Base-by-base conservation (phyloP, 139 green algal species). In the Monoraphidium neglectum region DNA sequence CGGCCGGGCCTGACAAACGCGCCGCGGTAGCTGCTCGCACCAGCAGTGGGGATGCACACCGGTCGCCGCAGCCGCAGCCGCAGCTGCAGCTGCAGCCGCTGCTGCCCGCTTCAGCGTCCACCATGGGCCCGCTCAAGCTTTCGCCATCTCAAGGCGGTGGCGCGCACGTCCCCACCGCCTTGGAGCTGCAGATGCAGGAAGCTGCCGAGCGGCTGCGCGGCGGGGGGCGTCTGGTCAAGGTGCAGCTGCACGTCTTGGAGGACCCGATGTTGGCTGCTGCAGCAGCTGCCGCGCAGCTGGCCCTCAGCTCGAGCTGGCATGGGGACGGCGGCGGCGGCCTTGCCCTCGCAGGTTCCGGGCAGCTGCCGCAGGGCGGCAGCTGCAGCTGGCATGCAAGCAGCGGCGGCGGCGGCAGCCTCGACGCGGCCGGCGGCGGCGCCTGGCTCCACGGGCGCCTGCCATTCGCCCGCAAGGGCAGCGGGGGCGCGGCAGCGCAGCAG, bases 151-250 rank as follows among this genome's bases (percentile, higher is more conserved):
- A n/a, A n/a, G n/a, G n/a, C n/a, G n/a, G n/a, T n/a, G 51, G 36
- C 51, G 69, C 8, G 54, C 64, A n/a, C 49, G 32, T 1, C 67
- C 57, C 6, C 72, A 63, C 0, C 64, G 54, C 15, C 18, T 12
- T 69, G 33, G 38, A 46, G 49, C 82, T 69, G 56, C 76, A 77
- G 18, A 81, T 94, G 62, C 77, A 88, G 30, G 53, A 68, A 5
- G 87, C 88, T 4, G 56, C 92, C 68, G 90, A 82, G 1, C 87
- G 81, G 5, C 77, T 95, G 57, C 70, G 87, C 16, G 93, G 92
- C 0, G 83, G 90, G 33, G 83, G 77, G 0, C 90, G 92, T 0
- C 67, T 92, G 35, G 87, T 96, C 13, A 61, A 67, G 12, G 67
- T 97, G 30, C 72, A 38, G 24, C 60, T 87, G 16, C 68, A 47